Conservation (phyloP, 805 yeast species). For the Candida bentonensis region DNA sequence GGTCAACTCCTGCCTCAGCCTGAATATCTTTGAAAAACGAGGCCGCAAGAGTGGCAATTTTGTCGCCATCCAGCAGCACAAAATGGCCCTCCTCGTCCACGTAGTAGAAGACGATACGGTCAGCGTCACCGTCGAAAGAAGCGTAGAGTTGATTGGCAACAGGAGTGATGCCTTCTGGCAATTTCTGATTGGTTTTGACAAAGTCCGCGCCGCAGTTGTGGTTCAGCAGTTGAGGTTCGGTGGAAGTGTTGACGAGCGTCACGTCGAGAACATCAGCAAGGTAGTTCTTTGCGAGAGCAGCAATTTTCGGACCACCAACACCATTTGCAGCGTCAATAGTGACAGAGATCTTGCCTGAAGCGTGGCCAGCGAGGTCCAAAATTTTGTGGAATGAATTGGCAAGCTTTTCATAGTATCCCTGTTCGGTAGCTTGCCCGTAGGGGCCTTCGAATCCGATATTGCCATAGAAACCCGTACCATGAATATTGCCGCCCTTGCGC, state of each 20-base stretch:
- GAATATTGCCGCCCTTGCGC: no score
- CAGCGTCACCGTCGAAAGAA: constrained; percentile 96
- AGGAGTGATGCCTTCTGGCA: constrained; percentile 49
- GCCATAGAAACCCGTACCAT: no score
- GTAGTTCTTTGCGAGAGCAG: constrained; percentile 30
- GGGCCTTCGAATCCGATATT: constrained; percentile 19
- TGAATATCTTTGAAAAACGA: constrained; percentile 41
- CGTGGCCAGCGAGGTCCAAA: constrained; percentile 15
- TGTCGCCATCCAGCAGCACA: constrained; percentile 71
- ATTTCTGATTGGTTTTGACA: constrained; percentile 75
- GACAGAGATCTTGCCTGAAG: constrained; percentile 32
- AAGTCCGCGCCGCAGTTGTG: constrained; percentile 87
- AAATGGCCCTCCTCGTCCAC: constrained; percentile 21
- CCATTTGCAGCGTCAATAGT: constrained; percentile 91
- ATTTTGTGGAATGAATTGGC: constrained; percentile 38
- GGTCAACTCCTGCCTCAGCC: constrained; percentile 27
- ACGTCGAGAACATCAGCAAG: constrained; percentile 30
- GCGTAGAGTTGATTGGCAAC: constrained; percentile 42
- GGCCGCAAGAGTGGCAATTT: constrained; percentile 76
- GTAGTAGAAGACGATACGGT: constrained; percentile 68
- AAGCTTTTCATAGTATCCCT: constrained; percentile 58
- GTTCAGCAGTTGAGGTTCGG: constrained; percentile 48
- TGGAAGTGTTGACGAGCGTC: constrained; percentile 36
- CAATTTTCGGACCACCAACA: constrained; percentile 75
- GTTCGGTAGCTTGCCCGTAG: constrained; percentile 50